phyloP scores from a whole-genome alignment of 2,329 filamentous ascomycete genomes.

The Xylariales sp. region DNA sequence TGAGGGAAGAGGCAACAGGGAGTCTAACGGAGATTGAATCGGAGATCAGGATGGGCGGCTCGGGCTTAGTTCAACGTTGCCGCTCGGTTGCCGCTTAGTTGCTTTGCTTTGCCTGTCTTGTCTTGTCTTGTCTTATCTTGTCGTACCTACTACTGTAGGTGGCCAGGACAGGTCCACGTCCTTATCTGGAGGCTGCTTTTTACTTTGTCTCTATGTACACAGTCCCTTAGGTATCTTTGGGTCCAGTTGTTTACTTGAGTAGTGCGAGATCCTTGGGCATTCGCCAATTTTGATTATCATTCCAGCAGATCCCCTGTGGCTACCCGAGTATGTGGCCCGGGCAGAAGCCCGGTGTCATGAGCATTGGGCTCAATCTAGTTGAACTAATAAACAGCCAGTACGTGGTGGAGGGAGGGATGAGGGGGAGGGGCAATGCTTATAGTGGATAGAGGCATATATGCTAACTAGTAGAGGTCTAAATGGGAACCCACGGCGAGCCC shows the following conservation, averaged over 20 bases:
- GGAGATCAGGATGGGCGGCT: conserved; percentile 18
- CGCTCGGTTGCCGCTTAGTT: conserved; percentile 6
- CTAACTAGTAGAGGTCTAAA: background rate
- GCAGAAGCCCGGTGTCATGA: conserved; percentile 4
- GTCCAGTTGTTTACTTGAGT: conserved; percentile 14
- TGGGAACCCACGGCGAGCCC: background rate
- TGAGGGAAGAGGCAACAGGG: conserved; percentile 5
- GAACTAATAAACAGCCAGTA: conserved; percentile 25
- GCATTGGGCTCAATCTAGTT: conserved; percentile 4
- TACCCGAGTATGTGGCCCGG: conserved; percentile 9
- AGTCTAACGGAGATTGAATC: conserved; percentile 23
- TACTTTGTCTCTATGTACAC: conserved; percentile 13
- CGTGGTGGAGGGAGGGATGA: conserved; percentile 7
- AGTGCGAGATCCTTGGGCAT: conserved; percentile 26
- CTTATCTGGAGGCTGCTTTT: background rate
- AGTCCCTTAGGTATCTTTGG: conserved; percentile 17
- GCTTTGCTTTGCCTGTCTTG: conserved; percentile 2
- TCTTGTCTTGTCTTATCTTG: conserved; percentile 16
- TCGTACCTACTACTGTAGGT: background rate
- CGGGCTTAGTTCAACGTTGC: conserved; percentile 20
- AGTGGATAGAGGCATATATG: conserved; percentile 25
- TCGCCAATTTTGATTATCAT: conserved; percentile 30
- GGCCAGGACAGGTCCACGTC: conserved; percentile 8
- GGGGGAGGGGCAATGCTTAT: conserved; percentile 28
- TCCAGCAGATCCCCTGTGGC: conserved; percentile 14